Percentiles rank a stretch among this genome's conserved stretches.
Conservation (phyloP, 2,329 filamentous ascomycete species). For the Alternaria burnsii region DNA sequence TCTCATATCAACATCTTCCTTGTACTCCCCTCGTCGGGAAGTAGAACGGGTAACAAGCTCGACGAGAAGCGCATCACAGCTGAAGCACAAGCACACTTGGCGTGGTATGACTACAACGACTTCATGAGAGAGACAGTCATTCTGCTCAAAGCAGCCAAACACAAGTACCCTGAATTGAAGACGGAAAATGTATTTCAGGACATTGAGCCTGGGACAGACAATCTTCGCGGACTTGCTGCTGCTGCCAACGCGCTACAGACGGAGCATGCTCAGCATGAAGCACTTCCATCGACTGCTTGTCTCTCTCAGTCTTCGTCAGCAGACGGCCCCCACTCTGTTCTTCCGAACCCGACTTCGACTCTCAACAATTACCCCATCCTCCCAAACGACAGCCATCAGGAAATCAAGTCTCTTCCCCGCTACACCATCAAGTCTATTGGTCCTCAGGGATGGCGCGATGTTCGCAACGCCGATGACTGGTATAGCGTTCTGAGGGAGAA, state of each 20-base stretch:
- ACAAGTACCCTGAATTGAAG: conserved; percentile 24
- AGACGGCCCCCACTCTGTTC: background rate
- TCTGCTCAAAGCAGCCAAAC: conserved; percentile 22
- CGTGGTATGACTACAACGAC: conserved; percentile 30
- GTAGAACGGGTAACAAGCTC: conserved; percentile 65
- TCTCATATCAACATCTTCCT: conserved; percentile 70
- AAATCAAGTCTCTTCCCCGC: conserved; percentile 15
- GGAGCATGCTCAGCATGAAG: conserved; percentile 10
- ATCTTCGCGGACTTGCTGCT: conserved; percentile 42
- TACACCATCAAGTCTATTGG: conserved; percentile 37
- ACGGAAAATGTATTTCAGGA: background rate
- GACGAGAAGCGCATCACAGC: conserved; percentile 31
- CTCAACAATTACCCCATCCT: background rate
- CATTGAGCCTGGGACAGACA: conserved; percentile 24
- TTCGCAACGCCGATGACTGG: conserved; percentile 38
- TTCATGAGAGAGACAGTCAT: conserved; percentile 26
- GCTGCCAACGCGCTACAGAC: conserved; percentile 42
- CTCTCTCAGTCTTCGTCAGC: background rate
- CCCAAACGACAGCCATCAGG: background rate
- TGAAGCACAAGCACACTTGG: conserved; percentile 18
- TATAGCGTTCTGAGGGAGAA: conserved; percentile 36
- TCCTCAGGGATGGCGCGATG: conserved; percentile 30
- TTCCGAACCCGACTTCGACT: background rate
- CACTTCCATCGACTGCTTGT: background rate
- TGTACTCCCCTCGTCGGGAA: conserved; percentile 44